Percentiles rank a stretch among this genome's conserved stretches.
phyloP scores from a whole-genome alignment of 371 early-diverging fungal genomes.

The Mortierella sp. region DNA sequence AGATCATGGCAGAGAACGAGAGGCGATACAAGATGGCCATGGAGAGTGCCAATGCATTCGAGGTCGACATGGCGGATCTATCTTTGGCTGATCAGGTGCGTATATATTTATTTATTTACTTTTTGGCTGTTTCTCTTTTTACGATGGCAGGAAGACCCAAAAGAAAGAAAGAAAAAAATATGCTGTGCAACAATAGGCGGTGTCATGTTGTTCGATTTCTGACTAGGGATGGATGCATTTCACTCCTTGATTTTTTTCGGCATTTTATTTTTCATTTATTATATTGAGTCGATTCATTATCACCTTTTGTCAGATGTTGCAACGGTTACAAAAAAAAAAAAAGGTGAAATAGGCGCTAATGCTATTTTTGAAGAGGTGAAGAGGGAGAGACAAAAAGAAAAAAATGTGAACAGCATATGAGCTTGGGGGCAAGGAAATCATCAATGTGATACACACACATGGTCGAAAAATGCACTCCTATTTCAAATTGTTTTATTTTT shows the following conservation, averaged over 20 bases:
- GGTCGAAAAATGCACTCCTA: constrained; percentile 18
- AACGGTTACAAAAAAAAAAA: not conserved
- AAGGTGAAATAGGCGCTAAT: not conserved
- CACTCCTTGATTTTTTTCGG: not conserved
- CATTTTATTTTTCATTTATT: not conserved
- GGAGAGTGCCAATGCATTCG: constrained; percentile 64
- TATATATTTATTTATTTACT: constrained; percentile 1
- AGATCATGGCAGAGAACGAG: constrained; percentile 68
- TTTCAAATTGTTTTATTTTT: constrained; percentile 5
- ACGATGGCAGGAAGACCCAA: not conserved
- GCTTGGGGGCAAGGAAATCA: not conserved
- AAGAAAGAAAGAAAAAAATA: not conserved
- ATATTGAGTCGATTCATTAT: constrained; percentile 1
- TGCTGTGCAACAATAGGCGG: constrained; percentile 26
- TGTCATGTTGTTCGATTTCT: constrained; percentile 8
- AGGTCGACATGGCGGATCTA: constrained; percentile 50
- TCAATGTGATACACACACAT: constrained; percentile 16
- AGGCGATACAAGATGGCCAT: constrained; percentile 64
- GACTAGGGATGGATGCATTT: not conserved
- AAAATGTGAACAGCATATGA: not conserved
- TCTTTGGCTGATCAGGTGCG: constrained; percentile 52
- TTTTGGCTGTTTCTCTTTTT: not conserved
- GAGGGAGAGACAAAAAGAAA: not conserved
- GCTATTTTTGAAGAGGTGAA: constrained; percentile 9
- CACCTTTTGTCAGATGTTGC: not conserved